phyloP scores from a whole-genome alignment of 2,329 filamentous ascomycete genomes.

The Rugonectria rugulosa region DNA sequence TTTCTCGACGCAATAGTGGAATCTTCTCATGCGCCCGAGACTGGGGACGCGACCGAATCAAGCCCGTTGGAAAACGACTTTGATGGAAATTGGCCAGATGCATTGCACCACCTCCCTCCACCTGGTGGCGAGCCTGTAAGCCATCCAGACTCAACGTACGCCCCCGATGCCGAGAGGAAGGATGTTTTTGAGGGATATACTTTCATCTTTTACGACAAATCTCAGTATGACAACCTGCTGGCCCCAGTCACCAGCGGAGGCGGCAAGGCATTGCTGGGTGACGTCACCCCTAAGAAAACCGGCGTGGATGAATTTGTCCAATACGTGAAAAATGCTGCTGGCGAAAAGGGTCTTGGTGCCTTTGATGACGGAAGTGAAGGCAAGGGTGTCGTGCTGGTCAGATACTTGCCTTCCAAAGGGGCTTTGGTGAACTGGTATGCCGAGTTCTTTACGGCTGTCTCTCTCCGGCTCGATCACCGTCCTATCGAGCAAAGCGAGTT shows the following conservation, averaged over 20 bases:
- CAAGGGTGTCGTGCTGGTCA: conserved; percentile 80
- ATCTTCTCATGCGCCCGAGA: conserved; percentile 59
- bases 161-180: conserved; percentile 69
- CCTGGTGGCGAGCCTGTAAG: conserved; percentile 77
- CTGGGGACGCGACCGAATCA: conserved; percentile 56
- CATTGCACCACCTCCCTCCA: conserved; percentile 75
- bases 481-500: conserved; percentile 92
- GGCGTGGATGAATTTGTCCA: conserved; percentile 77
- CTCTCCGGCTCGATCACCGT: conserved; percentile 77
- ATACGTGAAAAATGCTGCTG: conserved; percentile 77
- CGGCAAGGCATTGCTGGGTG: conserved; percentile 79
- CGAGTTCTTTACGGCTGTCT: conserved; percentile 73
- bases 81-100: conserved; percentile 78
- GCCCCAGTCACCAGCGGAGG: conserved; percentile 79
- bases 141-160: conserved; percentile 72
- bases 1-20: conserved; percentile 78
- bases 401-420: conserved; percentile 68
- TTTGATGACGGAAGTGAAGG: conserved; percentile 70
- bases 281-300: conserved; percentile 69
- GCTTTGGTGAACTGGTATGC: conserved; percentile 70
- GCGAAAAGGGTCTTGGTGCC: conserved; percentile 73
- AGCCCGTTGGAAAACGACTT: conserved; percentile 80
- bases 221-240: conserved; percentile 78
- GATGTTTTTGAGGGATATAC: conserved; percentile 86
- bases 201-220: conserved; percentile 83